Evolutionary conservation across 148 eudicot species (phyloP).

Genomic region (Nyssa sinensis): DNA sequence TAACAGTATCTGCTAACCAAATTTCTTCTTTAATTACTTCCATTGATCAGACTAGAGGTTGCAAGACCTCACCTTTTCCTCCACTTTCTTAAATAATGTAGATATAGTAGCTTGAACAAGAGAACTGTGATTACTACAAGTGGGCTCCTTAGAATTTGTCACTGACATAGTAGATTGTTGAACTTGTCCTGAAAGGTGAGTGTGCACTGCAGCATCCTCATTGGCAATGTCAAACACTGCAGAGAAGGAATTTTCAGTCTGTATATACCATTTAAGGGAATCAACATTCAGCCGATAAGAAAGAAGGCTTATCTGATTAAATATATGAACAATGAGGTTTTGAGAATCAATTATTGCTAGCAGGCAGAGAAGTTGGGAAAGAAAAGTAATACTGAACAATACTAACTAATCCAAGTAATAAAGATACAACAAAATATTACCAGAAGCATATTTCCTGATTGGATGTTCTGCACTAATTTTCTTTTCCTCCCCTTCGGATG

Average conservation of each 20-base stretch:
- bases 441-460: constrained; percentile 12
- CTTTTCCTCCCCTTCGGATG: constrained; percentile 43
- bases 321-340: background rate
- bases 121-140: constrained; percentile 34
- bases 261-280: constrained; percentile 45
- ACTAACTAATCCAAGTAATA: constrained; percentile 8
- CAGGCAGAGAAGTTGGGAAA: background rate
- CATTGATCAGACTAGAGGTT: constrained; percentile 1
- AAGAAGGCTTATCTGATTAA: background rate
- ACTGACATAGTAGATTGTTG: constrained; percentile 15
- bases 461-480: constrained; percentile 22
- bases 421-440: constrained; percentile 20
- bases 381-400: constrained; percentile 9
- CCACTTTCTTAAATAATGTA: constrained; percentile 73
- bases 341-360: background rate
- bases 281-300: constrained; percentile 1
- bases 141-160: constrained; percentile 27
- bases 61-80: constrained; percentile 51
- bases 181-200: constrained; percentile 32
- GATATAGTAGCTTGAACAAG: constrained; percentile 80
- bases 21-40: background rate
- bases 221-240: constrained; percentile 25
- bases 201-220: constrained; percentile 29
- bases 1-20: background rate
- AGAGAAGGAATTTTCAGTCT: constrained; percentile 27